Conservation (phyloP, 345 rosid genomes). For the Ceriops tagal region DNA sequence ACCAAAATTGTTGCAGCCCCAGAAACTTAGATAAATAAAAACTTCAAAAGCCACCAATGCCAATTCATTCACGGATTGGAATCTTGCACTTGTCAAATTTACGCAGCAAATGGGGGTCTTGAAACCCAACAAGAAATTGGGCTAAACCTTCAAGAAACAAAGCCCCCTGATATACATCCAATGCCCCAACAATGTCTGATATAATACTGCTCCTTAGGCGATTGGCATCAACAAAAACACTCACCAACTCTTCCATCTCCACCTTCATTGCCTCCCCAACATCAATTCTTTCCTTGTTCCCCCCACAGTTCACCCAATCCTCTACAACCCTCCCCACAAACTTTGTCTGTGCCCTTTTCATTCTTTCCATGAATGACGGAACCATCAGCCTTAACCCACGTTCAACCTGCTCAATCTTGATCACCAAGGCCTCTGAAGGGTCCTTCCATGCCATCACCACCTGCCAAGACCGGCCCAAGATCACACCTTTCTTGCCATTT, state of each 20-base stretch:
- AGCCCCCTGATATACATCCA: conserved; percentile 60
- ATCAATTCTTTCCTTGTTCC: conserved; percentile 18
- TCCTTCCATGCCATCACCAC: conserved; percentile 59
- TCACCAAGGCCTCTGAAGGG: conserved; percentile 37
- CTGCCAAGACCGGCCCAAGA: conserved; percentile 31
- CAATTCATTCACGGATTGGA: conserved; percentile 13
- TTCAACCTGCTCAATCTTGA: conserved; percentile 66
- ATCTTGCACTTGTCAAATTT: conserved; percentile 39
- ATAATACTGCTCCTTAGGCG: conserved; percentile 66
- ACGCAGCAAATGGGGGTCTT: conserved; percentile 43
- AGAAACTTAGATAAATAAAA: conserved; percentile 10
- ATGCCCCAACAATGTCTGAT: conserved; percentile 58
- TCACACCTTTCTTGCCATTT: background rate
- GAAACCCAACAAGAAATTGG: conserved; percentile 75
- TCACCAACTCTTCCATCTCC: conserved; percentile 65
- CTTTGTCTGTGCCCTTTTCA: conserved; percentile 43
- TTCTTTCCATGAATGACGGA: conserved; percentile 47
- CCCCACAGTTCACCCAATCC: conserved; percentile 36
- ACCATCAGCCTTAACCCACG: conserved; percentile 76
- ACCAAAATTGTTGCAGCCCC: too few species aligned
- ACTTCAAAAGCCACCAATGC: background rate
- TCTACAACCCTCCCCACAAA: conserved; percentile 46
- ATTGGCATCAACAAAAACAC: conserved; percentile 63
- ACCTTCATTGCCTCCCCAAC: conserved; percentile 42
- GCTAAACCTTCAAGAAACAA: conserved; percentile 79